Evolutionary conservation across 2,329 filamentous ascomycete species (phyloP), one percentile per base, ranked within the genome.

Genomic region (Diatrype stigma): DNA sequence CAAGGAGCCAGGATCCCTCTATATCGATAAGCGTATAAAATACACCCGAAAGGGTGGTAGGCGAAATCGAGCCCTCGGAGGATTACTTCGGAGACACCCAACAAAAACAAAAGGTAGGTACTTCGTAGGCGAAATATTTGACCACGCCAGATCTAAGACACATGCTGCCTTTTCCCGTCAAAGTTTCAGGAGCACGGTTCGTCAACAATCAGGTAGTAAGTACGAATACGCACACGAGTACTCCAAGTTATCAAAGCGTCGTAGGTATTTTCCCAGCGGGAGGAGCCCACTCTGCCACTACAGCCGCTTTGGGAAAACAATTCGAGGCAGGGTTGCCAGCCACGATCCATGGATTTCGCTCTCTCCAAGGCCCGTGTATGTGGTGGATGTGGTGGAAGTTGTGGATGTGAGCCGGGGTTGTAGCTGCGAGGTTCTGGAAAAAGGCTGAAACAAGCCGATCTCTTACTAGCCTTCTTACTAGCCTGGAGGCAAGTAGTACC

Each of bases 401-500:
- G n/a, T 40, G 7, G 8, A 40, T 12, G 7, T 10, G 16, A 42
- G 21, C 19, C 6, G 14, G 22, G 22, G 22, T n/a, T n/a, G 40
- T 26, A 17, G 11, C 40, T 12, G 40, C n/a, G 40, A 28, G 21
- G 40, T 17, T 7, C 21, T 44, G 12, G 21, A 37, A 17, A 37
- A 44, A n/a, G 40, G 40, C 40, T 44, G 40, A 44, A 44, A 44
- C 40, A 44, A 23, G 40, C 40, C 40, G 40, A 44, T 44, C 40
- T 44, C 22, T 44, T 44, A 23, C 22, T 28, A 22, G 22, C 40
- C 16, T 28, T 44, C 22, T 44, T 44, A 23, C 22, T 28, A 22
- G 22, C 40, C 16, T 28, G 12, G 40, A 16, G 22, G 22, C 22
- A 44, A 28, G 40, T 26, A 44, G 14, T 44, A 44, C 40, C 40